Conservation (phyloP, 1,284 basidiomycete genomes). For the Marasmius oreades region DNA sequence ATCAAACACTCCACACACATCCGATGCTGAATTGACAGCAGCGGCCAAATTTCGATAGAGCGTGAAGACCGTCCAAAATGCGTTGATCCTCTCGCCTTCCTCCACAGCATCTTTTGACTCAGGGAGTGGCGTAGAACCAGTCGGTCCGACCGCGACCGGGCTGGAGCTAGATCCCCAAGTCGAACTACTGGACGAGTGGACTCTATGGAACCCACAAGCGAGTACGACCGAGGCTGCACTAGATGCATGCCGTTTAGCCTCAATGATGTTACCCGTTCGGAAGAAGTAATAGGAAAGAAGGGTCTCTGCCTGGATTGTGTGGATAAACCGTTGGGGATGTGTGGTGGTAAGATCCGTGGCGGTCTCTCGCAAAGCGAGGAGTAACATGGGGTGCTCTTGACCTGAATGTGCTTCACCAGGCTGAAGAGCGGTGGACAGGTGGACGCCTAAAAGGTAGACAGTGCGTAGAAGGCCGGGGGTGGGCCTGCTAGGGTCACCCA, state of each 20-base stretch:
- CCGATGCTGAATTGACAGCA: slow-evolving; percentile 25
- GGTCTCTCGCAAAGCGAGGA: slow-evolving; percentile 22
- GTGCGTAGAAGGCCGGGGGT: slow-evolving; percentile 26
- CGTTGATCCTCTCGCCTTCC: slow-evolving; percentile 33
- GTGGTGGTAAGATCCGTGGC: slow-evolving; percentile 16
- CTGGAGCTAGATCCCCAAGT: not conserved
- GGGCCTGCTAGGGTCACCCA: slow-evolving; percentile 21
- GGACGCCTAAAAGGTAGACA: slow-evolving; percentile 29
- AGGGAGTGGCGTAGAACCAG: slow-evolving; percentile 1
- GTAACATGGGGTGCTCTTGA: slow-evolving; percentile 21
- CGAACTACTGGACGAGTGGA: slow-evolving; percentile 10
- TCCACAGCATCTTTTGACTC: slow-evolving; percentile 21
- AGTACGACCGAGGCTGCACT: slow-evolving; percentile 30
- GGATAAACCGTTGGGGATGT: slow-evolving; percentile 23
- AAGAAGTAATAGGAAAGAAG: slow-evolving; percentile 35
- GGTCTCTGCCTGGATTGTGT: slow-evolving; percentile 35
- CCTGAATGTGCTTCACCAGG: not conserved
- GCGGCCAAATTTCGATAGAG: slow-evolving; percentile 31
- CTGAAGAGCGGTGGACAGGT: slow-evolving; percentile 16
- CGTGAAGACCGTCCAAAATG: slow-evolving; percentile 35
- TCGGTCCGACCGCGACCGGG: not conserved
- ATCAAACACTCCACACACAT: slow-evolving; percentile 12
- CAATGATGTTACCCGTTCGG: slow-evolving; percentile 28
- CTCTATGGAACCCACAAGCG: slow-evolving; percentile 28
- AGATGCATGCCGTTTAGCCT: slow-evolving; percentile 32